Base-by-base conservation (phyloP, 2,329 filamentous ascomycete genomes). In the Didymella lethalis region DNA sequence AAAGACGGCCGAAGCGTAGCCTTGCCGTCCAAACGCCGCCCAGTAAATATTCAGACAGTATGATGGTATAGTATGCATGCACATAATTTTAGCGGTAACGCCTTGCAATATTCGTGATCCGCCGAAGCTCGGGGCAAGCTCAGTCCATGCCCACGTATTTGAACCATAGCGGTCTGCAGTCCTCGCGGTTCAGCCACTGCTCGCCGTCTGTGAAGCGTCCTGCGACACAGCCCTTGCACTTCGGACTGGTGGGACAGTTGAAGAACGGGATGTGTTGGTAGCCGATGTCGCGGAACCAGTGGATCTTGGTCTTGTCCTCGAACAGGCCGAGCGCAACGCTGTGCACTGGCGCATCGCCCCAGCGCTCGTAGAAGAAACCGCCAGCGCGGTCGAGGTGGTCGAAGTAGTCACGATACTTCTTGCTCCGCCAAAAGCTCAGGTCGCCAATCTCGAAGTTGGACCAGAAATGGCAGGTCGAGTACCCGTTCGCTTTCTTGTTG, bases 391-490 rank as follows among this genome's bases (percentile, higher is more conserved):
- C 95, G 32, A 99, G 85, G 77, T 98, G 93, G 73, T 96, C 88
- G 75, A 99, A 99, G 78, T 97, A 99, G 64, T 96, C 93, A 74
- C 96, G 91, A 75, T 99, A 99, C 45, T 87, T 85, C 75, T 93
- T 87, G 73, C 92, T 91, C 48, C 95, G 84, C 91, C 93, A 99
- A 79, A 99, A 97, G 63, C 86, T 86, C 85, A 99, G 86, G 77
- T 97, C 92, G 46, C 86, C 94, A 69, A 99, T 94, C 79, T 99
- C 95, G 70, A 99, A 99, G 79, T 99, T 99, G 71, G 90, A 95
- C 95, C 95, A 99, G 83, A 99, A 99, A 78, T 99, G 95, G 77
- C 95, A 99, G 2, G 95, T 98, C 32, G 92, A 96, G 82, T 97
- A 99, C 32, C 95, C 95, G 70, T 96, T 90, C 7, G 94, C 94